phyloP scores from a whole-genome alignment of 179 eudicot genomes.

The Camellia oleifera region DNA sequence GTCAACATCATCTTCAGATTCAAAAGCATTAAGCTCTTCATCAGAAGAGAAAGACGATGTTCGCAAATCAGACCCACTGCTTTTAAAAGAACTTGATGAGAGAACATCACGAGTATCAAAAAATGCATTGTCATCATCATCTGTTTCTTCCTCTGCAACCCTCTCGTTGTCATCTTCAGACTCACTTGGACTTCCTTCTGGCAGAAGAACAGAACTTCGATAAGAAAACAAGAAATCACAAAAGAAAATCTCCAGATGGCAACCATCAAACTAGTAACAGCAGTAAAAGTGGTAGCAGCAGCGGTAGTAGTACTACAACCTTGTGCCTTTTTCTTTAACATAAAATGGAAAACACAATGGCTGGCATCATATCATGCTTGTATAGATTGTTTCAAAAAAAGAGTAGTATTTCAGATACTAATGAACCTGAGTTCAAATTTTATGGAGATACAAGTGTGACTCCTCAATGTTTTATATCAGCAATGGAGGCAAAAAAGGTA shows the following conservation, averaged over 20 bases:
- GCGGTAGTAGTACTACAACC: not conserved
- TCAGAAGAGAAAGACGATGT: constrained; percentile 87
- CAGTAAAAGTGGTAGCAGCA: not conserved
- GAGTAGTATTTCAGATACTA: too few species aligned
- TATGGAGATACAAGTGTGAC: too few species aligned
- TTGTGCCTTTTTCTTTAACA: too few species aligned
- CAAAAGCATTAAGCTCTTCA: constrained; percentile 47
- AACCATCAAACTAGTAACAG: not conserved
- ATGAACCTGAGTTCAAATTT: too few species aligned
- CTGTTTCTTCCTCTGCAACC: constrained; percentile 84
- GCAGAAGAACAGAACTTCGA: constrained; percentile 1
- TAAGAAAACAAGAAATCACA: not conserved
- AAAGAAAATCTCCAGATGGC: not conserved
- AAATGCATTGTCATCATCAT: constrained; percentile 87
- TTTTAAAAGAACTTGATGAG: constrained; percentile 80
- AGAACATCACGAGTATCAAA: constrained; percentile 89
- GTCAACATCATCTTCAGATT: constrained; percentile 64
- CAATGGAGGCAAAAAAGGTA: too few species aligned
- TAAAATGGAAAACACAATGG: too few species aligned
- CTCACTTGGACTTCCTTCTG: constrained; percentile 75
- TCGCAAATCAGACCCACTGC: constrained; percentile 70
- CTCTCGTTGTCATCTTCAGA: constrained; percentile 85
- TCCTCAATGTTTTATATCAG: too few species aligned
- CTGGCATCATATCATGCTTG: too few species aligned
- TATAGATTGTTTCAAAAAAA: too few species aligned